These are phyloP conservation scores for Cicer chorassanicum DNA, from an alignment of 306 rosid species.

Conservation along the genomic window DNA sequence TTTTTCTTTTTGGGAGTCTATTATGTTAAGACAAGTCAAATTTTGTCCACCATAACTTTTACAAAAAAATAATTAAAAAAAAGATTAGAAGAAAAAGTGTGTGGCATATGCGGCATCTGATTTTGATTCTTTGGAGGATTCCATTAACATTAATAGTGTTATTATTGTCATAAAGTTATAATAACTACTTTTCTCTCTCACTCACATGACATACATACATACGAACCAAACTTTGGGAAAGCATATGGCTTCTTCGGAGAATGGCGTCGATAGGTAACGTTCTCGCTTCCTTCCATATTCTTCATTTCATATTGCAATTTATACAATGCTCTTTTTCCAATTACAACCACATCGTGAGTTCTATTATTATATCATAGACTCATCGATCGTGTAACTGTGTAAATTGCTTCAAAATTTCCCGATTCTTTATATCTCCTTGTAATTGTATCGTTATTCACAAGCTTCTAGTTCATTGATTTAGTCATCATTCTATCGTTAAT, in stretches of 20 bases:
- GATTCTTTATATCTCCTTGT: neutral
- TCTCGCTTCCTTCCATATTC: neutral
- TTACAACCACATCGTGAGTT: neutral
- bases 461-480: constrained; percentile 18
- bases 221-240: neutral
- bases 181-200: neutral
- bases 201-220: neutral
- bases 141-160: neutral
- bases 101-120: constrained; percentile 21
- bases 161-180: neutral
- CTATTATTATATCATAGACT: neutral
- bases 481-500: neutral
- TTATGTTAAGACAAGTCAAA: neutral
- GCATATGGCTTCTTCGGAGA: constrained; percentile 58
- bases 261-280: constrained; percentile 53
- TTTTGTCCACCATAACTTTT: neutral
- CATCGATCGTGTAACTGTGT: neutral
- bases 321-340: constrained; percentile 14
- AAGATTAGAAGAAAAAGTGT: neutral
- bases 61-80: no score
- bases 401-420: constrained; percentile 9
- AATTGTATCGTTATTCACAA: neutral
- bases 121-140: constrained; percentile 25
- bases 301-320: constrained; percentile 14
- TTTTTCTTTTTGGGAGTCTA: no score